Percentiles rank a stretch among this genome's conserved stretches.
phyloP scores from a whole-genome alignment of 805 yeast genomes.

The Starmerella etchellsii region DNA sequence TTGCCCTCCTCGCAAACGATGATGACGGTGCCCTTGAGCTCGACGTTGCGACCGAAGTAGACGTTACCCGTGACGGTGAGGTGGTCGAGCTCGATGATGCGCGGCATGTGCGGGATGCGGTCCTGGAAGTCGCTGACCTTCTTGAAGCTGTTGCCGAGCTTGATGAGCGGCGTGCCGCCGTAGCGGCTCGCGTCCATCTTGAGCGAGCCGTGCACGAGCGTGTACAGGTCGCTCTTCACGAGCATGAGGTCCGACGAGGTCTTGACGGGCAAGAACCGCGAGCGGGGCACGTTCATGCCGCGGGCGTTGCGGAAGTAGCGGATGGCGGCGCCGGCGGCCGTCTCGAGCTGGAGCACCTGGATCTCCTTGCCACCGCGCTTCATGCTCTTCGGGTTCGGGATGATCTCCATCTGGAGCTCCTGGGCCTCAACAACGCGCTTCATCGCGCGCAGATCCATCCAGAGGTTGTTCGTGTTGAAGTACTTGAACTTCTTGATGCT shows the following conservation, averaged over 20 bases:
- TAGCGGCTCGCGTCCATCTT: conserved; percentile 72
- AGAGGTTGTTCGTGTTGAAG: conserved; percentile 94
- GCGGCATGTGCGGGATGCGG: conserved; percentile 91
- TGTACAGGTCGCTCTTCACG: conserved; percentile 90
- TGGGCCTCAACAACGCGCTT: conserved; percentile 80
- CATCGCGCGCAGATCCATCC: conserved; percentile 92
- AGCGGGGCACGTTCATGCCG: conserved; percentile 97
- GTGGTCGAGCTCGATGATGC: conserved; percentile 90
- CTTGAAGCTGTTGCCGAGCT: conserved; percentile 92
- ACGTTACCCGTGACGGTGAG: conserved; percentile 97
- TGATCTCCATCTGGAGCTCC: conserved; percentile 79
- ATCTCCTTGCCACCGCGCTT: conserved; percentile 63
- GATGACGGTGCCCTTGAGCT: conserved; percentile 92
- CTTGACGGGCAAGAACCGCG: conserved; percentile 95
- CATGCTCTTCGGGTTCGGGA: conserved; percentile 84
- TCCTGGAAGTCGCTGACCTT: conserved; percentile 83
- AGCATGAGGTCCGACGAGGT: conserved; percentile 88
- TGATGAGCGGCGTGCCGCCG: conserved; percentile 86
- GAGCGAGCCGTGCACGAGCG: conserved; percentile 81
- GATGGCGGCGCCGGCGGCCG: conserved; percentile 98
- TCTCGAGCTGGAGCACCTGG: conserved; percentile 87
- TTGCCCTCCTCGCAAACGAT: conserved; percentile 96
- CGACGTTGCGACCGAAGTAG: conserved; percentile 73
- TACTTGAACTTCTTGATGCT: conserved; percentile 95
- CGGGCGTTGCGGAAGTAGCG: conserved; percentile 90